Percentiles rank a stretch among this genome's conserved stretches.
Conservation (phyloP, 73 alveolate species). For the Paramecium sonneborni region DNA sequence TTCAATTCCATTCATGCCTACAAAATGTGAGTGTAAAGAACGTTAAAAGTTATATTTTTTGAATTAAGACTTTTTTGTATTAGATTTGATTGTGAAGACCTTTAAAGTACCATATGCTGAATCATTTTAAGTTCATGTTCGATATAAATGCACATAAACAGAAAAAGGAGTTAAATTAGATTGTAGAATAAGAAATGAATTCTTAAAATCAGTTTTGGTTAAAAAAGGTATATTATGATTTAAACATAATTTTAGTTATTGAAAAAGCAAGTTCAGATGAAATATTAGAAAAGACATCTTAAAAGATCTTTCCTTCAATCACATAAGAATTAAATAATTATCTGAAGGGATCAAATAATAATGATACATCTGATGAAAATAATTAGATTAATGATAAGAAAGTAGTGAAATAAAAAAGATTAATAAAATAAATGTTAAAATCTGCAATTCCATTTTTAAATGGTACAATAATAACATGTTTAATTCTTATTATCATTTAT, state of each 20-base stretch:
- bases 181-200: neutral
- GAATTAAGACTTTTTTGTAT: neutral
- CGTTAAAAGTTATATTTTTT: neutral
- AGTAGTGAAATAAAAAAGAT: neutral
- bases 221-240: neutral
- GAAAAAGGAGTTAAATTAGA: neutral
- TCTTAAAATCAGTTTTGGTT: neutral
- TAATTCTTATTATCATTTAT: neutral
- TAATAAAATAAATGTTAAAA: neutral
- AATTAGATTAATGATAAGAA: neutral
- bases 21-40: constrained; percentile 34
- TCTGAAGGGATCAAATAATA: neutral
- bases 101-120: constrained; percentile 43
- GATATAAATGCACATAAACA: neutral
- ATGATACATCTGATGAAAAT: neutral
- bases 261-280: constrained; percentile 29
- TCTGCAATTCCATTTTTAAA: neutral
- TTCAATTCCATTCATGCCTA: constrained; percentile 66
- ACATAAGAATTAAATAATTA: neutral
- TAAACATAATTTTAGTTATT: neutral
- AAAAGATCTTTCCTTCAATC: neutral
- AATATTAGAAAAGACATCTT: neutral
- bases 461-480: neutral
- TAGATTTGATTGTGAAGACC: constrained; percentile 19
- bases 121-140: neutral